Evolutionary conservation across 805 yeast species (phyloP), one percentile per base, ranked within the genome.

Genomic region (Cephaloascus albidus): DNA sequence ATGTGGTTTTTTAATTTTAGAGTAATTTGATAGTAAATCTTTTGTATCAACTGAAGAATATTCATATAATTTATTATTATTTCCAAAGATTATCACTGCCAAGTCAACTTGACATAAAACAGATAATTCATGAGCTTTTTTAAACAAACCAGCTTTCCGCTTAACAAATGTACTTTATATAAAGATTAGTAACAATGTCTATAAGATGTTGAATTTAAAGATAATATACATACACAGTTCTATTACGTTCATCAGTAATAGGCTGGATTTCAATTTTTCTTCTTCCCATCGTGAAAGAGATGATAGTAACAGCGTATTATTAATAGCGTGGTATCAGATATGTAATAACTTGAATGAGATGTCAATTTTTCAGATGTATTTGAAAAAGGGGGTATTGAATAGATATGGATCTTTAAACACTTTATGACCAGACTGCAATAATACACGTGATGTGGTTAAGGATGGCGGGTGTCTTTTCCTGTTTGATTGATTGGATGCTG

Each of bases 181-280:
- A 36, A 31, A 12, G 17, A n/a, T 28, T 12, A 14, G 14, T 10
- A 37, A 37, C 20, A 18, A 14, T 15, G 33, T 10, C n/a, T 16
- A 34, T 36, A 12, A 15, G 20, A 33, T 10, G 14, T 14, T 10
- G 10, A 33, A 14, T 14, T 14, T 14, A 34, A 15, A 28, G 38
- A 14, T 14, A 10, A 35, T 28, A 23, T 23, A 17, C 15, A 16
- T 32, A 40, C 20, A 81, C 85, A 4, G 84, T 77, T 41, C 85
- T 61, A 61, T 88, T 90, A 41, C 97, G 70, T 58, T 90, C 97
- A 50, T 90, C 96, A 10, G 78, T 67, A 43, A 90, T 79, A 30
- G 97, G 97, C 60, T 85, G 79, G 51, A 90, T 90, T 45, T 85
- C 93, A 47, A 90, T 90, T 61, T 90, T 93, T 65, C 97, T 83